Percentiles rank a stretch among this genome's conserved stretches.
Evolutionary conservation across 306 rosid species (phyloP).

Genomic region (Cucurbita pepo): DNA sequence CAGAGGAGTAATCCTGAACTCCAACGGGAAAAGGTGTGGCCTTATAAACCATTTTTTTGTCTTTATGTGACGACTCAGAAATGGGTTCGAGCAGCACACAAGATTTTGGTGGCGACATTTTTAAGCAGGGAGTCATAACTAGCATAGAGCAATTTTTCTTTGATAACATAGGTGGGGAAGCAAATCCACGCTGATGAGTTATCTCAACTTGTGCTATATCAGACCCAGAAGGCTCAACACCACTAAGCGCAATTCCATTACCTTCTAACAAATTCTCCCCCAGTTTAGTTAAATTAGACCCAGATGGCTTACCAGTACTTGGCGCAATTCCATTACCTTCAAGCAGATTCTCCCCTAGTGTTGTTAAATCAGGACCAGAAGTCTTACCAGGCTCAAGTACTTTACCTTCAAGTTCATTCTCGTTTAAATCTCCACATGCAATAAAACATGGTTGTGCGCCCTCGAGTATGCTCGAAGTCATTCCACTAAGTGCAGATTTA

Average conservation of each 20-base stretch:
- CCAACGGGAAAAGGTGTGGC: constrained; percentile 81
- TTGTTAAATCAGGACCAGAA: constrained; percentile 9
- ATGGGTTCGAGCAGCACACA: constrained; percentile 80
- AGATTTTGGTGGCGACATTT: constrained; percentile 80
- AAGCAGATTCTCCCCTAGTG: constrained; percentile 8
- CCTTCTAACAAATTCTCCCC: constrained; percentile 14
- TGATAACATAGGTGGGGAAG: constrained; percentile 20
- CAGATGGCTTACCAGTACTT: constrained; percentile 29
- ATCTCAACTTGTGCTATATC: constrained; percentile 17
- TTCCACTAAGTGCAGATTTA: constrained; percentile 22
- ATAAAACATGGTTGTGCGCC: constrained; percentile 12
- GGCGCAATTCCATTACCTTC: constrained; percentile 15
- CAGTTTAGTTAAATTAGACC: constrained; percentile 6
- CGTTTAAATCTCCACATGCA: constrained; percentile 15
- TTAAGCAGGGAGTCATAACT: constrained; percentile 57
- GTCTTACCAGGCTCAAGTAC: constrained; percentile 19
- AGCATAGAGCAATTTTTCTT: constrained; percentile 33
- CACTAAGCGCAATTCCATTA: constrained; percentile 19
- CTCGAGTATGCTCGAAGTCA: constrained; percentile 17
- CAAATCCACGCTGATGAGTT: constrained; percentile 12
- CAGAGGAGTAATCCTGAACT: constrained; percentile 24
- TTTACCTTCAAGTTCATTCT: constrained; percentile 17
- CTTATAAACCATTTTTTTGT: constrained; percentile 21
- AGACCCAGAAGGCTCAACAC: constrained; percentile 23
- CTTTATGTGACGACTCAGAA: constrained; percentile 28